Base-by-base conservation (phyloP, 2,329 filamentous ascomycete genomes). In the Bipolaris victoriae region DNA sequence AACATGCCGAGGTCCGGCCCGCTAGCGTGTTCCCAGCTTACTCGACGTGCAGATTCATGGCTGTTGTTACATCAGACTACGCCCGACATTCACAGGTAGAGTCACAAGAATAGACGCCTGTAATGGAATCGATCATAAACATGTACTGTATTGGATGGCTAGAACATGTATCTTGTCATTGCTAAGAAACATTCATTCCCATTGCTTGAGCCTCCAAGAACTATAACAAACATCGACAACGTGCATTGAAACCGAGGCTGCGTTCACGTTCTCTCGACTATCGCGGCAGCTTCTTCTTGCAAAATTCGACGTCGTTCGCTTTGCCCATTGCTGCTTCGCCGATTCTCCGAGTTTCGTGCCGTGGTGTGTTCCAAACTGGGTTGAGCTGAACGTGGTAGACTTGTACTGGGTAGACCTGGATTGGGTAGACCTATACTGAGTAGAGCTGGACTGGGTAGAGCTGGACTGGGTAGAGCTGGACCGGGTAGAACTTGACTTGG, bases 1-100 rank as follows among this genome's bases (percentile, higher is more conserved):
- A 48, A 43, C 3, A 57, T 49, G 58, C 61, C 61, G 59, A 62
- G 61, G 60, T 58, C 56, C 58, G 31, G 16, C 43, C n/a, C 52
- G 31, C 29, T 61, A 61, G 55, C 55, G 58, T 36, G 43, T 49
- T 52, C 44, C 18, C 39, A 41, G 46, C 57, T 60, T 46, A 60
- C 54, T 57, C 57, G 49, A 9, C 22, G 1, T 40, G 9, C 37
- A 26, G 40, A 15, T 24, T 43, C 40, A 24, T 43, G 13, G 40
- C 20, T 43, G 40, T 41, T 41, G 11, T 31, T 31, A 31, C 29
- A 13, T 13, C 29, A 31, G 26, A 31, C 29, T 31, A 31, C 29
- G 29, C 29, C 29, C 29, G 7, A 13, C 29, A 31, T 13, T 31
- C 10, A 13, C 11, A 31, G 29, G 10, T 10, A 31, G 29, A 31